Evolutionary conservation across 1,139 yeast genomes (phyloP).

Genomic region (Saccharomyces pastorianus): DNA sequence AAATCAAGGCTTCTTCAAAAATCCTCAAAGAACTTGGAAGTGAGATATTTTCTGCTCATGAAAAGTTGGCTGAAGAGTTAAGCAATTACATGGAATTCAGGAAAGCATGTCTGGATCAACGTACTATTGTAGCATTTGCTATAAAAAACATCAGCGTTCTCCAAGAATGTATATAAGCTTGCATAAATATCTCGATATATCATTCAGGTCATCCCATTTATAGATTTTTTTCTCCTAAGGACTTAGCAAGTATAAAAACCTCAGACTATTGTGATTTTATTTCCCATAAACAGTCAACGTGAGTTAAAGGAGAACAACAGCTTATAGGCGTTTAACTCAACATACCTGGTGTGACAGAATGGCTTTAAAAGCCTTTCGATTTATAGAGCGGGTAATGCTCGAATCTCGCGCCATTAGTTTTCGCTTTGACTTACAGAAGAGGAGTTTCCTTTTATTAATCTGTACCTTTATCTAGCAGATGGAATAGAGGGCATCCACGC

Average conservation of each 20-base stretch:
- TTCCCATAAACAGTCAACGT: neutral
- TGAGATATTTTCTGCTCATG: conserved; percentile 37
- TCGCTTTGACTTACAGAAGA: neutral
- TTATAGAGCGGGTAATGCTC: neutral
- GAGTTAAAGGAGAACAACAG: neutral
- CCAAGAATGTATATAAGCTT: neutral
- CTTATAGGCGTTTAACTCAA: neutral
- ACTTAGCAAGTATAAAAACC: neutral
- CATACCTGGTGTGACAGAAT: neutral
- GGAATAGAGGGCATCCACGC: neutral
- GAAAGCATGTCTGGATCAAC: conserved; percentile 6
- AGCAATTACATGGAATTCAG: conserved; percentile 50
- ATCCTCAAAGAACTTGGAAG: conserved; percentile 14
- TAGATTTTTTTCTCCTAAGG: neutral
- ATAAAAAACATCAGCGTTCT: neutral
- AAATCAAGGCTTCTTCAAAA: conserved; percentile 17
- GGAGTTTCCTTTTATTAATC: neutral
- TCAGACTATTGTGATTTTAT: neutral
- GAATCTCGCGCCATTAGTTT: neutral
- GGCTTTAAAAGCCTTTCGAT: neutral
- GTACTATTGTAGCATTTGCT: neutral
- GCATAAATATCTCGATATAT: neutral
- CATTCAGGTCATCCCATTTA: neutral
- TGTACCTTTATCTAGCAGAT: neutral
- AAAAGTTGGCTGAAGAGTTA: conserved; percentile 52